Conservation (phyloP, 202 grass and related monocot genomes). For the Carex sylvatica region DNA sequence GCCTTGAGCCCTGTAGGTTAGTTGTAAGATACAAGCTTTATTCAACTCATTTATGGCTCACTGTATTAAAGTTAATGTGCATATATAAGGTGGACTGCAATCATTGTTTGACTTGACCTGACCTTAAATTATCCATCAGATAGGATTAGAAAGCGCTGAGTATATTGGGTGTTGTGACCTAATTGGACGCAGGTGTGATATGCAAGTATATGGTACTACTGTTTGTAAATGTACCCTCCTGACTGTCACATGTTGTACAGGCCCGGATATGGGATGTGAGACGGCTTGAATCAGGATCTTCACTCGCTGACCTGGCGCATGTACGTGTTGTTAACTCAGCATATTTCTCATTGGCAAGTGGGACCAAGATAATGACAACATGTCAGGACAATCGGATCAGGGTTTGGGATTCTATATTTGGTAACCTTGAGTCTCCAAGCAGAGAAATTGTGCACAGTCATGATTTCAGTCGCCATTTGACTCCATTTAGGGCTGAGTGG, state of each 20-base stretch:
- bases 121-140: background rate
- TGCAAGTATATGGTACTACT: background rate
- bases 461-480: constrained; percentile 94
- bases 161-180: background rate
- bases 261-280: constrained; percentile 91
- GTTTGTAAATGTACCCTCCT: background rate
- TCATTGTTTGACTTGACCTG: background rate
- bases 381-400: constrained; percentile 91
- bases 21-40: background rate
- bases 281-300: constrained; percentile 49
- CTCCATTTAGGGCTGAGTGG: constrained; percentile 95
- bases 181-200: background rate
- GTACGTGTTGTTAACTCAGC: constrained; percentile 83
- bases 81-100: background rate
- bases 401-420: constrained; percentile 96
- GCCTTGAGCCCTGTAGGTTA: background rate
- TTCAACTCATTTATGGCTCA: background rate
- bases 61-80: background rate
- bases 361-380: constrained; percentile 86
- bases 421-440: constrained; percentile 66
- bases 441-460: constrained; percentile 97
- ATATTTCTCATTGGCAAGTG: constrained; percentile 84
- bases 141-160: background rate
- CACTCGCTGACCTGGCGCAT: constrained; percentile 71
- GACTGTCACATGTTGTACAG: constrained; percentile 38